Conservation (phyloP, 1,284 basidiomycete species). For the Boletus mariae region DNA sequence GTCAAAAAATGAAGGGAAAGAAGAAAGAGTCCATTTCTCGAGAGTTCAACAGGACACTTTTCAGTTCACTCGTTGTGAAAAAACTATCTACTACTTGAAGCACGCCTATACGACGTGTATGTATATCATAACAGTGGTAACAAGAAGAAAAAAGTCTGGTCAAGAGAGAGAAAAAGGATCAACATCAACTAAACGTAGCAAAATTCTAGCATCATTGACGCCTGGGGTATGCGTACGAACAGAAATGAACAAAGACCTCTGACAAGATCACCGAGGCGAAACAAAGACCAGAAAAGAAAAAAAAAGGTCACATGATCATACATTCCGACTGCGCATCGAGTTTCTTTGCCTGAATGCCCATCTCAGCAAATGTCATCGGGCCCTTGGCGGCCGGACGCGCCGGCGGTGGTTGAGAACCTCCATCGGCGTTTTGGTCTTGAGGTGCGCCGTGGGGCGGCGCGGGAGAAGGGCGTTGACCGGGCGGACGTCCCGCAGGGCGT, state of each 20-base stretch:
- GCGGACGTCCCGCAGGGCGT: conserved; percentile 24
- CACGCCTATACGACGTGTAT: background rate
- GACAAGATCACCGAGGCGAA: background rate
- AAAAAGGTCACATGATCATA: conserved; percentile 61
- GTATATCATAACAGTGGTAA: background rate
- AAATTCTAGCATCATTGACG: background rate
- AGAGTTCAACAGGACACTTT: background rate
- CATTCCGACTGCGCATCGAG: conserved; percentile 80
- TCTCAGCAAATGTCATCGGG: conserved; percentile 86
- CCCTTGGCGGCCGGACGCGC: conserved; percentile 32
- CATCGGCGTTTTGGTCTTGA: background rate
- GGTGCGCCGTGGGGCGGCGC: conserved; percentile 7
- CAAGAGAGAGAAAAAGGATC: background rate
- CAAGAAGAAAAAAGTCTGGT: background rate
- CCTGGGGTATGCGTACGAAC: background rate
- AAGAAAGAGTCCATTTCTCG: background rate
- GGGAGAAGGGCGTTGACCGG: conserved; percentile 25
- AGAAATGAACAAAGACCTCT: background rate
- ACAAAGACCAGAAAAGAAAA: background rate
- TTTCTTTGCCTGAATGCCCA: conserved; percentile 79
- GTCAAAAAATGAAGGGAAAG: background rate
- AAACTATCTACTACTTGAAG: background rate
- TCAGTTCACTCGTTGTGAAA: background rate
- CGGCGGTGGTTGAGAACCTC: conserved; percentile 3
- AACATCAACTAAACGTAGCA: background rate